These are phyloP conservation scores for Lyophyllum semitale DNA, from an alignment of 768 basidiomycete genomes.

Conservation along the genomic window DNA sequence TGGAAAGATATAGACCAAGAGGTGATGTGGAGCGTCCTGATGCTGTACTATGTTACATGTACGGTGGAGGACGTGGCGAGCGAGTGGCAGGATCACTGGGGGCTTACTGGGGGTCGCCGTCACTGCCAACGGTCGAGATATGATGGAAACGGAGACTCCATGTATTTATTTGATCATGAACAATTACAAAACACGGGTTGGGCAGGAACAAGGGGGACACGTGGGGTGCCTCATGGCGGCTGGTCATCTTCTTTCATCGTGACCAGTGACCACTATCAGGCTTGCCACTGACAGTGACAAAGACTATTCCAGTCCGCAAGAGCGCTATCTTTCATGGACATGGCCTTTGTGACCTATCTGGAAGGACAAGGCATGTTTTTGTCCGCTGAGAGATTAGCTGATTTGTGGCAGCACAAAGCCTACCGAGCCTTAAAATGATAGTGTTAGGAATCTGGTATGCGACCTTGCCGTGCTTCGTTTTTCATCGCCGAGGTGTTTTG, in stretches of 20 bases:
- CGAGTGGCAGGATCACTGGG: slow-evolving; percentile 6
- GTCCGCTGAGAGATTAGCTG: too few relatives aligned
- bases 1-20: neutral
- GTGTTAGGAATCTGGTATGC: neutral
- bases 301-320: too few relatives aligned
- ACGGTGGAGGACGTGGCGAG: slow-evolving; percentile 5
- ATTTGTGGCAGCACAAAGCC: too few relatives aligned
- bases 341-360: too few relatives aligned
- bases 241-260: neutral
- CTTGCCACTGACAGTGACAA: neutral
- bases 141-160: slow-evolving; percentile 10
- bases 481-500: neutral
- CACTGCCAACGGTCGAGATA: slow-evolving; percentile 6
- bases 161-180: slow-evolving; percentile 15
- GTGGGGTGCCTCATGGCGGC: slow-evolving; percentile 7
- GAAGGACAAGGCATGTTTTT: too few relatives aligned
- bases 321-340: too few relatives aligned
- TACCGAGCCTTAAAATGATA: too few relatives aligned
- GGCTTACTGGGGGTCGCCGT: slow-evolving; percentile 7
- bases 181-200: slow-evolving; percentile 12
- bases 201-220: slow-evolving; percentile 7
- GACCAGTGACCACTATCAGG: neutral
- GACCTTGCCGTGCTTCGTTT: neutral
- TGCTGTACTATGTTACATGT: slow-evolving; percentile 14
- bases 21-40: neutral